Base-by-base conservation (phyloP, 78 protist species). In the Emiliania huxleyi region DNA sequence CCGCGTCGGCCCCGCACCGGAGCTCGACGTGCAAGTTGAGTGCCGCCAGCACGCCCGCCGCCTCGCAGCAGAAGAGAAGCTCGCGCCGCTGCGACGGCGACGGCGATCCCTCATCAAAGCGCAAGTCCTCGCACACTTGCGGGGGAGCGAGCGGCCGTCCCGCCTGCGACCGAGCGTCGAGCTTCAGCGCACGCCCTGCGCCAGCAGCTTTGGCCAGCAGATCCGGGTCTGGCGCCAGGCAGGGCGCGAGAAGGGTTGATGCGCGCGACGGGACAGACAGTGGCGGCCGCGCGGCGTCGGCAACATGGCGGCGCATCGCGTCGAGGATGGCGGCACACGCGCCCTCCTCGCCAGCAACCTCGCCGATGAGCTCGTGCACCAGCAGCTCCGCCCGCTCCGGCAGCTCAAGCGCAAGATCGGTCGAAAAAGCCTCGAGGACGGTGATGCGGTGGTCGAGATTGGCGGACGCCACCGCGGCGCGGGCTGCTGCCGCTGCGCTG, bases 281-380 rank as follows among this genome's bases (percentile, higher is more conserved):
- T 2, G 81, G 81, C 42, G 44, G 1, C 23, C 40, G 22, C 33
- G 37, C 81, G 8, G 2, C 42, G 40, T 1, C 52, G 26, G 38
- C 37, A 29, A 90, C 2, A 12, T 49, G 52, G 42, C 92, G 75
- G 18, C 3, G 26, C 2, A n/a, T 3, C 40, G 83, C 83, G 43
- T 90, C 92, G 83, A 6, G 37, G n/a, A 90, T 19, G n/a, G 92
- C 71, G 2, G 8, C 44, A 23, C 56, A 38, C 44, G 45, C 92
- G 25, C 92, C 69, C 37, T 90, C 92, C 43, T 90, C 92, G 1
- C 69, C 69, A 8, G 92, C 77, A 52, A 90, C 12, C 52, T 49
- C 92, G 46, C 92, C 92, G 55, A 90, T 90, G 40, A 90, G 81
- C 85, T 90, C 92, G 52, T 90, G 92, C 25, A 90, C 37, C 42